phyloP scores from a whole-genome alignment of 768 basidiomycete species.

The Tubosaeta sp. region DNA sequence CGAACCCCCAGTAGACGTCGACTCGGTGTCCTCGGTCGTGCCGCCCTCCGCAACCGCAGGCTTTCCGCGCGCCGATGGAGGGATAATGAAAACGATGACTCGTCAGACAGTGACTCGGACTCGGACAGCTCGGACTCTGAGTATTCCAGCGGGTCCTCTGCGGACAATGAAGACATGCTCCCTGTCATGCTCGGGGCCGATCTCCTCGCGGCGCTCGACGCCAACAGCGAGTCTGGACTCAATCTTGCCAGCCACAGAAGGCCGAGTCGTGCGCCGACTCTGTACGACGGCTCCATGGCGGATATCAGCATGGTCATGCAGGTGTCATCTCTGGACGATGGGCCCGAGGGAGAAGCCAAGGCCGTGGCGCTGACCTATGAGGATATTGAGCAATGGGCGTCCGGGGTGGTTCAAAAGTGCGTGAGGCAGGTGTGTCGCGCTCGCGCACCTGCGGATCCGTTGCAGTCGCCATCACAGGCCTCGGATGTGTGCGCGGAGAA shows the following conservation, averaged over 20 bases:
- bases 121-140: slow-evolving; percentile 15
- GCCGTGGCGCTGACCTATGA: slow-evolving; percentile 12
- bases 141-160: slow-evolving; percentile 18
- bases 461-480: slow-evolving; percentile 21
- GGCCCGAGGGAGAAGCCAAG: slow-evolving; percentile 5
- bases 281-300: slow-evolving; percentile 13
- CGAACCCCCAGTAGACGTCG: too few relatives aligned
- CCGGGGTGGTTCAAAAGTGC: slow-evolving; percentile 25
- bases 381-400: slow-evolving; percentile 25
- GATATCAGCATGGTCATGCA: slow-evolving; percentile 23
- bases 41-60: slow-evolving; percentile 19
- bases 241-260: slow-evolving; percentile 7
- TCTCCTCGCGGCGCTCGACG: slow-evolving; percentile 25
- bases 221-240: slow-evolving; percentile 23
- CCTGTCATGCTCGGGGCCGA: slow-evolving; percentile 25
- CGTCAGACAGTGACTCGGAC: slow-evolving; percentile 16
- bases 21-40: slow-evolving; percentile 19
- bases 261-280: not conserved
- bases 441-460: slow-evolving; percentile 9
- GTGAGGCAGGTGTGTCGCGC: slow-evolving; percentile 13
- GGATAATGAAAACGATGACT: not conserved
- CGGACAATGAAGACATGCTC: slow-evolving; percentile 14
- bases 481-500: slow-evolving; percentile 28
- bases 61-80: not conserved
- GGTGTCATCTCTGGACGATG: slow-evolving; percentile 11